Conservation (phyloP, 139 green algal genomes). For the Chlamydomonas applanata region DNA sequence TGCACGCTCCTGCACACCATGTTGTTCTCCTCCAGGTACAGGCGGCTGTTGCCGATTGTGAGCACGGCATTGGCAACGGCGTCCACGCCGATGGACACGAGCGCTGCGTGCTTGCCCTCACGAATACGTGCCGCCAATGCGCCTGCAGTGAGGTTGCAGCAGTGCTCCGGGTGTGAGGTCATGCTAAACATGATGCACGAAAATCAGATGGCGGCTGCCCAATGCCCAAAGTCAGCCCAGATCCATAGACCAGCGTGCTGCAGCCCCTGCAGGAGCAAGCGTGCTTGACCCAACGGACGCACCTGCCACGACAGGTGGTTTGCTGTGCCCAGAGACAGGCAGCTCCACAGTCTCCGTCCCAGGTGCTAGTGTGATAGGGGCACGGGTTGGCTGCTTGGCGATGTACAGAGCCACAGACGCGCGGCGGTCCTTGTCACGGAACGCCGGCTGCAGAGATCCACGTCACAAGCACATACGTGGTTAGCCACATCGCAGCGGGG, state of each 20-base stretch:
- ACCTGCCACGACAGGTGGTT: conserved; percentile 12
- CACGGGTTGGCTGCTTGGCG: conserved; percentile 20
- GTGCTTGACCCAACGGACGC: too few relatives aligned
- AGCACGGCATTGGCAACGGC: conserved; percentile 44
- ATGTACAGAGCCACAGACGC: conserved; percentile 54
- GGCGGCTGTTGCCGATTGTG: conserved; percentile 38
- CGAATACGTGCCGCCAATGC: conserved; percentile 49
- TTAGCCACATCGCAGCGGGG: too few relatives aligned
- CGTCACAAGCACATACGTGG: too few relatives aligned
- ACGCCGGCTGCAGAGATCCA: conserved; percentile 57
- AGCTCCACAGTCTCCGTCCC: conserved; percentile 23
- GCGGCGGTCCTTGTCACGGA: conserved; percentile 44
- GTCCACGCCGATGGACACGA: conserved; percentile 45
- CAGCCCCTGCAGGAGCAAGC: too few relatives aligned
- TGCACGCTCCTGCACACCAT: not conserved
- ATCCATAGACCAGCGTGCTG: too few relatives aligned
- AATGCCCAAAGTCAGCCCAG: too few relatives aligned
- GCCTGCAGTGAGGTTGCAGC: conserved; percentile 28
- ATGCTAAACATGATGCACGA: too few relatives aligned
- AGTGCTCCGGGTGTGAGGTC: too few relatives aligned
- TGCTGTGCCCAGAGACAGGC: conserved; percentile 15
- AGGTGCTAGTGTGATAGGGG: not conserved
- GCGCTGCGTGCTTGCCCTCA: conserved; percentile 18
- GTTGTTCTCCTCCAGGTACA: conserved; percentile 40
- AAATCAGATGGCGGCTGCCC: too few relatives aligned